Conservation (phyloP, 139 green algal genomes). For the Coccomyxa sp. region DNA sequence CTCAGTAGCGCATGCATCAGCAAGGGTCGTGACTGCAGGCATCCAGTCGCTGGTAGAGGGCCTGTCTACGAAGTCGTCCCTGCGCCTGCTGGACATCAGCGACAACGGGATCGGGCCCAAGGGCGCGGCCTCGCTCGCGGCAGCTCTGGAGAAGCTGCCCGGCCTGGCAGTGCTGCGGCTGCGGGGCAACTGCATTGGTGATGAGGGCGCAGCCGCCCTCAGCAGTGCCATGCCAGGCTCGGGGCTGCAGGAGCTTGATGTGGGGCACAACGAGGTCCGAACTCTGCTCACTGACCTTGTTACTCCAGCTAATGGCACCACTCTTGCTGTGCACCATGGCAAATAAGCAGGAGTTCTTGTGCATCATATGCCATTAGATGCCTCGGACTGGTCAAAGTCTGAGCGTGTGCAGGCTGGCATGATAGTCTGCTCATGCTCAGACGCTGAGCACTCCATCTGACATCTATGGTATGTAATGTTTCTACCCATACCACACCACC, state of each 20-base stretch:
- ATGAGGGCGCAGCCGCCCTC: constrained; percentile 10
- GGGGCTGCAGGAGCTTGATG: constrained; percentile 20
- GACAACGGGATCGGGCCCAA: not conserved
- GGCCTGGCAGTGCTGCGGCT: not conserved
- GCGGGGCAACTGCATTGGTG: constrained; percentile 8
- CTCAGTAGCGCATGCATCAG: no score
- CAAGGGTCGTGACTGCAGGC: no score
- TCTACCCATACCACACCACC: no score
- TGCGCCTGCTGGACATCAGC: not conserved
- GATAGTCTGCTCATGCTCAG: no score
- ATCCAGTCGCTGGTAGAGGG: not conserved
- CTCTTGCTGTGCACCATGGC: not conserved
- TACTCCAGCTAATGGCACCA: not conserved
- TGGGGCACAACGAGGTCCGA: constrained; percentile 20
- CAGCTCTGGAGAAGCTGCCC: not conserved
- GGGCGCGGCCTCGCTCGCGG: constrained; percentile 5
- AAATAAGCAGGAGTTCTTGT: not conserved
- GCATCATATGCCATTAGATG: not conserved
- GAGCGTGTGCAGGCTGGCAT: no score
- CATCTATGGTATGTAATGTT: no score
- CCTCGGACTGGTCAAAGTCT: no score
- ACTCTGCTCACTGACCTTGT: not conserved
- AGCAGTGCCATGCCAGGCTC: constrained; percentile 15
- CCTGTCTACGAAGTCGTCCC: not conserved
- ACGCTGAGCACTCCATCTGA: no score